Evolutionary conservation across 2,329 filamentous ascomycete genomes (phyloP).

Genomic region (Podosphaera fusca): DNA sequence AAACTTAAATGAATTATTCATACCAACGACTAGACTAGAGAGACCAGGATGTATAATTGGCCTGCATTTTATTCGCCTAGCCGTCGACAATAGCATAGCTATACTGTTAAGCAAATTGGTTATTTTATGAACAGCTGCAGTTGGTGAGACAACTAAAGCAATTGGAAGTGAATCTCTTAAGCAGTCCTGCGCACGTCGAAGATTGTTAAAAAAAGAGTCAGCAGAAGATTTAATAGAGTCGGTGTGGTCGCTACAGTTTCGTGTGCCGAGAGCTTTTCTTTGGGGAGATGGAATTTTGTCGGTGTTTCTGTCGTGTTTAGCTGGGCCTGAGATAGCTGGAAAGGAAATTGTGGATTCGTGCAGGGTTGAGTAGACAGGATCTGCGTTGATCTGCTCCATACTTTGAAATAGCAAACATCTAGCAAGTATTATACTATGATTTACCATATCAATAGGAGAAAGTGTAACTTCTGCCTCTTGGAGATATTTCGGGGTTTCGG

Average conservation of each 20-base stretch:
- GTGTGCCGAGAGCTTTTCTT: conserved; percentile 6
- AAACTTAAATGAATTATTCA: not conserved
- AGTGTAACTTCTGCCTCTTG: conserved; percentile 24
- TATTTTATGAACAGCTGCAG: conserved; percentile 34
- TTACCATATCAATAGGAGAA: conserved; percentile 20
- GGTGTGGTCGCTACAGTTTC: conserved; percentile 3
- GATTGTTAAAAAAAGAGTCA: conserved; percentile 18
- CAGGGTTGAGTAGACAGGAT: conserved; percentile 71
- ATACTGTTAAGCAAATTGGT: conserved; percentile 41
- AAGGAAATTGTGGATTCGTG: conserved; percentile 85
- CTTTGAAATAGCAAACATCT: conserved; percentile 45
- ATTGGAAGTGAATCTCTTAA: conserved; percentile 36
- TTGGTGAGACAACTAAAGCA: conserved; percentile 26
- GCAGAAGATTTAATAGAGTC: conserved; percentile 9
- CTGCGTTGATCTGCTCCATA: conserved; percentile 47
- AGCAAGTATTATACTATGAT: conserved; percentile 38
- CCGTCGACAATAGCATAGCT: conserved; percentile 40
- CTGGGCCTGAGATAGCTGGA: conserved; percentile 31
- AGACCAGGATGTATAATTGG: conserved; percentile 28
- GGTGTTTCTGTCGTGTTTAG: conserved; percentile 7
- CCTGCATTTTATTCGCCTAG: conserved; percentile 24
- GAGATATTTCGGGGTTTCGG: conserved; percentile 32
- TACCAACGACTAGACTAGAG: conserved; percentile 33
- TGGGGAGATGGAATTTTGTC: conserved; percentile 11
- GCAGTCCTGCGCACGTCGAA: conserved; percentile 42